phyloP scores from a whole-genome alignment of 2,329 filamentous ascomycete genomes.

The Teratosphaeria epicoccoides region DNA sequence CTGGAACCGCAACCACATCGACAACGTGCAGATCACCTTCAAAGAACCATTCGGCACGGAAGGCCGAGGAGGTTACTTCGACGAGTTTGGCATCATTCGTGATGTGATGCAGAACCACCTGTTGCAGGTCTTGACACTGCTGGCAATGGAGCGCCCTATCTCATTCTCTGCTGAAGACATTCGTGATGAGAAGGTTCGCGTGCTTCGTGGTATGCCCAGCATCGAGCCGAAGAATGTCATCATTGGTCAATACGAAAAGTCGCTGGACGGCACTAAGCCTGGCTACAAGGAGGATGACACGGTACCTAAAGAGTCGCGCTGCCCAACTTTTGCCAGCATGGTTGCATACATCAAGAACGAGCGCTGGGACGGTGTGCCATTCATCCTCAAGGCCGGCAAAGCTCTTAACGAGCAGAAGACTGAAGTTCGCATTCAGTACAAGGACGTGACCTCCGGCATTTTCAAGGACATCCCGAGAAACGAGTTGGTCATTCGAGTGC shows the following conservation, averaged over 20 bases:
- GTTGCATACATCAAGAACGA: slow-evolving; percentile 99
- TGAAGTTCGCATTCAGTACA: slow-evolving; percentile 97
- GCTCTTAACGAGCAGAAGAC: slow-evolving; percentile 98
- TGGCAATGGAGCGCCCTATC: slow-evolving; percentile 96
- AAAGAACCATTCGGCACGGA: slow-evolving; percentile 99
- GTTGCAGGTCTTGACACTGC: slow-evolving; percentile 86
- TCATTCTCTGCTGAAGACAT: slow-evolving; percentile 98
- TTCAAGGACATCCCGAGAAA: slow-evolving; percentile 99
- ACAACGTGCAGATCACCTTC: slow-evolving; percentile 98
- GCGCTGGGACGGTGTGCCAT: slow-evolving; percentile 96
- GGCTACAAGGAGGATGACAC: slow-evolving; percentile 98
- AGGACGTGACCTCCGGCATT: slow-evolving; percentile 97
- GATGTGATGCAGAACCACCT: slow-evolving; percentile 99
- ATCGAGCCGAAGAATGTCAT: slow-evolving; percentile 99
- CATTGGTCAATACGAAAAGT: slow-evolving; percentile 96
- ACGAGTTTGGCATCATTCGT: slow-evolving; percentile 97
- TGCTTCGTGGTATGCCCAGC: slow-evolving; percentile 81
- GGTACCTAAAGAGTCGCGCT: slow-evolving; percentile 91
- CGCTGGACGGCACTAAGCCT: slow-evolving; percentile 89
- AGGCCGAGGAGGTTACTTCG: slow-evolving; percentile 95
- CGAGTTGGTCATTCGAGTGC: slow-evolving; percentile 97
- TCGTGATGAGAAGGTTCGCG: slow-evolving; percentile 95
- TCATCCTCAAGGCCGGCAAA: slow-evolving; percentile 99
- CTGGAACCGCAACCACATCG: slow-evolving; percentile 99
- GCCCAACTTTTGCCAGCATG: slow-evolving; percentile 95